These are phyloP conservation scores for Umbellularia californica DNA, from an alignment of 164 flowering plant species.

Conservation along the genomic window DNA sequence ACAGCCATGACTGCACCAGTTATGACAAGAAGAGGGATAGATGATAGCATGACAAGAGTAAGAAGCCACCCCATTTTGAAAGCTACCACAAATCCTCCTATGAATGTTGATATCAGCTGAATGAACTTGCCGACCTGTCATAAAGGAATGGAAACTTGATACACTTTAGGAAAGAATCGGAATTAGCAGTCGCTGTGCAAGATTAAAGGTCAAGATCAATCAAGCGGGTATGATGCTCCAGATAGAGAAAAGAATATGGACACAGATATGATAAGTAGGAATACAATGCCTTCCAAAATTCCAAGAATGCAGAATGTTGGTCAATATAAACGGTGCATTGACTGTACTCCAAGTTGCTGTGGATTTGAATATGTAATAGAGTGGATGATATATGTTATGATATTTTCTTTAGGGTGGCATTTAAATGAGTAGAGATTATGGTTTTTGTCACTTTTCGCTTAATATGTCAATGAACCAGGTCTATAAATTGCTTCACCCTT, in stretches of 20 bases:
- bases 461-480: too few species aligned
- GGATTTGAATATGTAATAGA: not conserved
- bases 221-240: not conserved
- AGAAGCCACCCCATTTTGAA: slow-evolving; percentile 50
- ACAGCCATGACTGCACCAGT: slow-evolving; percentile 34
- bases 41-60: slow-evolving; percentile 34
- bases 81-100: slow-evolving; percentile 44
- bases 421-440: too few species aligned
- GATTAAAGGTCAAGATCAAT: not conserved
- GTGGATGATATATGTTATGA: too few species aligned
- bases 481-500: too few species aligned
- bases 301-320: too few species aligned
- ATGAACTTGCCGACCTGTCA: slow-evolving; percentile 46
- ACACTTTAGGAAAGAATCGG: not conserved
- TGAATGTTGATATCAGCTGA: slow-evolving; percentile 39
- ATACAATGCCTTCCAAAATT: too few species aligned
- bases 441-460: too few species aligned
- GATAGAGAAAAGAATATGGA: too few species aligned
- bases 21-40: slow-evolving; percentile 37
- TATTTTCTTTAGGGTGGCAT: too few species aligned
- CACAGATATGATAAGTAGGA: too few species aligned
- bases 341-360: not conserved
- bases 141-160: not conserved
- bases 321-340: not conserved
- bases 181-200: not conserved